Percentiles rank a stretch among this genome's conserved stretches.
Conservation (phyloP, 2,329 filamentous ascomycete species). For the Diaporthe citriasiana region DNA sequence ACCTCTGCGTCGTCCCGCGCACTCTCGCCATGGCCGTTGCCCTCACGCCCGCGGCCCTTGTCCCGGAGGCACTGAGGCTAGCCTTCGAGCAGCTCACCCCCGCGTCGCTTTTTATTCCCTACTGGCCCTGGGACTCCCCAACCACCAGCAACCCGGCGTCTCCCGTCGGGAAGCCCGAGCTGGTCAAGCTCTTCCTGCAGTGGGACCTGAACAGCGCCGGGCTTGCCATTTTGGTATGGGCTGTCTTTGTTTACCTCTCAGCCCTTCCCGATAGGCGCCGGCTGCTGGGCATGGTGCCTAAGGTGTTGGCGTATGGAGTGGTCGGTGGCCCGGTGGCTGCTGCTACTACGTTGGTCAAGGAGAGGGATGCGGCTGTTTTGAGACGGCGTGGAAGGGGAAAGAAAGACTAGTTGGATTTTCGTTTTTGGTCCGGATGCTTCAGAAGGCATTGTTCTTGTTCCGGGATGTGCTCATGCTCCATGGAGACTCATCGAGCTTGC, state of each 20-base stretch:
- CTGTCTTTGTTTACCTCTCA: constrained; percentile 52
- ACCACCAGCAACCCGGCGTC: constrained; percentile 55
- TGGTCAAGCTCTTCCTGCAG: constrained; percentile 60
- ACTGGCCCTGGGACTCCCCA: constrained; percentile 52
- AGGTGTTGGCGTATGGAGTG: constrained; percentile 52
- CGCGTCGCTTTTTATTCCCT: constrained; percentile 48
- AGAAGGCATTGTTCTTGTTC: background rate
- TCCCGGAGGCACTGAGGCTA: constrained; percentile 52
- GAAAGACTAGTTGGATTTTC: background rate
- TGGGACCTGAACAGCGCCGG: constrained; percentile 64
- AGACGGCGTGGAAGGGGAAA: background rate
- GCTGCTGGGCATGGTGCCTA: constrained; percentile 48
- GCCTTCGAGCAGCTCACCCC: constrained; percentile 46
- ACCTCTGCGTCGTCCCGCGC: constrained; percentile 56
- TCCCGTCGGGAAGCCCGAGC: constrained; percentile 54
- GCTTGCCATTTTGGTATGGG: constrained; percentile 60
- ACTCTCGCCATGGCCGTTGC: constrained; percentile 57
- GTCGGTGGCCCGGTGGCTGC: constrained; percentile 60
- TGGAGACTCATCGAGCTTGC: too few relatives aligned
- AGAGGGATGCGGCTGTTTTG: constrained; percentile 55
- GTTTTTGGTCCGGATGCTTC: background rate
- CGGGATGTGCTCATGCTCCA: background rate
- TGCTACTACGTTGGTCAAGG: constrained; percentile 62
- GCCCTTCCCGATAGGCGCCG: constrained; percentile 45
- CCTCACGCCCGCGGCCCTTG: constrained; percentile 50